These are phyloP conservation scores for Cystofilobasidium bisporidii DNA, from an alignment of 768 basidiomycete genomes.

Conservation along the genomic window DNA sequence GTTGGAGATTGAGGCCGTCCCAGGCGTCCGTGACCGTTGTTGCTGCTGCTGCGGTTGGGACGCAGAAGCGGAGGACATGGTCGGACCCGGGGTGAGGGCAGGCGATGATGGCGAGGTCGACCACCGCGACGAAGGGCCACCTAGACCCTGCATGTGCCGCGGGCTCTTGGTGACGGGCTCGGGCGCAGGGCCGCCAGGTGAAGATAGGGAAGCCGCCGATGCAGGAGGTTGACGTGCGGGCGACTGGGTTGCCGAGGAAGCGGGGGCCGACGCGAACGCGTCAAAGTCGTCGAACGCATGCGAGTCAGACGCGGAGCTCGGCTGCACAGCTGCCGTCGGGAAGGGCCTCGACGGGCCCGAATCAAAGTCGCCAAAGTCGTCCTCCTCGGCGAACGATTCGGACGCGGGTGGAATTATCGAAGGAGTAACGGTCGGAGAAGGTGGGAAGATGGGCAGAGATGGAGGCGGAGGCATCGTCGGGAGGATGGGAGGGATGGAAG, in stretches of 20 bases:
- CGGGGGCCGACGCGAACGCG: background rate
- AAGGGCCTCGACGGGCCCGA: slow-evolving; percentile 10
- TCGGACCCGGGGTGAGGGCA: background rate
- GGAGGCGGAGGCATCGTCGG: background rate
- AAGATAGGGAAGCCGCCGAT: background rate
- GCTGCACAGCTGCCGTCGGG: background rate
- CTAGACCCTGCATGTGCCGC: background rate
- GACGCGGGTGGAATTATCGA: too few relatives aligned
- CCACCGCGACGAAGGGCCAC: too few relatives aligned
- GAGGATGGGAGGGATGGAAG: background rate
- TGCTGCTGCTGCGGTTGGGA: background rate
- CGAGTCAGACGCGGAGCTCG: background rate
- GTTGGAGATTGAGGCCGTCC: background rate
- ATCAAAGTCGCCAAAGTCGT: slow-evolving; percentile 23
- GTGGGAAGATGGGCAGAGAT: background rate
- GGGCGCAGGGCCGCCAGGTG: background rate
- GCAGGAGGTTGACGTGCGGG: background rate
- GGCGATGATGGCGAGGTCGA: background rate
- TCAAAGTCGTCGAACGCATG: background rate
- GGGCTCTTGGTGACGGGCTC: background rate
- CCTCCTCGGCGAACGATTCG: slow-evolving; percentile 1
- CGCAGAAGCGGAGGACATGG: background rate
- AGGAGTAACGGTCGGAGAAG: background rate
- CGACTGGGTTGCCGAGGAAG: too few relatives aligned
- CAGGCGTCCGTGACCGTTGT: background rate